Evolutionary conservation across 129 eudicot genomes (phyloP), one percentile per base, ranked within the genome.

Genomic region (Erigeron canadensis): DNA sequence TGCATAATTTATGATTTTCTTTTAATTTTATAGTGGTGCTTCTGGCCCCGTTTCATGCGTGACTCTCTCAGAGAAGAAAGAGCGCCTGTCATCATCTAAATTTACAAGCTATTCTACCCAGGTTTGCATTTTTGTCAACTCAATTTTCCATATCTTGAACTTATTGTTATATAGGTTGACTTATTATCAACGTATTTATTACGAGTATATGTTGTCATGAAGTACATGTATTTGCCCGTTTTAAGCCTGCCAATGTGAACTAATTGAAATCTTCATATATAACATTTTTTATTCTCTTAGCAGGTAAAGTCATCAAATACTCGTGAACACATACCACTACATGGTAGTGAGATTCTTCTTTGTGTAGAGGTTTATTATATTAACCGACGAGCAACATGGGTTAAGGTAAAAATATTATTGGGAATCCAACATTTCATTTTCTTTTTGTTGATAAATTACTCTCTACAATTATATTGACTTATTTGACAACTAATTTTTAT

Each of bases 351-450:
- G 75, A 70, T 79, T 51, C 63, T 87, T 73, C 93, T 94, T 18
- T 86, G 86, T 62, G 16, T 94, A 45, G 97, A 94, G 85, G 86
- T 94, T 71, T 90, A 84, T 82, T 84, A 87, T 70, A 79, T 58
- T 76, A 77, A 57, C 61, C 78, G 82, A 17, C 74, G 54, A 21
- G 53, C 40, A 58, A 40, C 81, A 42, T 71, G 77, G 86, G 42
- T 39, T 34, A 88, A 88, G 95, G 97, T 87, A 74, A 68, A 43
- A 57, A 50, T 28, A 37, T 28, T 75, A 7, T 42, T 65, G 7
- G 17, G 28, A 63, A 38, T 45, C 67, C 44, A 11, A 22, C 6
- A 3, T 28, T 61, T 55, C 34, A 69, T 70, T 10, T 11, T 11
- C 10, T 47, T 47, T 62, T 61, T 43, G 17, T 34, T 57, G 13